Base-by-base conservation (phyloP, 306 rosid species). In the Herpetospermum pedunculosum region DNA sequence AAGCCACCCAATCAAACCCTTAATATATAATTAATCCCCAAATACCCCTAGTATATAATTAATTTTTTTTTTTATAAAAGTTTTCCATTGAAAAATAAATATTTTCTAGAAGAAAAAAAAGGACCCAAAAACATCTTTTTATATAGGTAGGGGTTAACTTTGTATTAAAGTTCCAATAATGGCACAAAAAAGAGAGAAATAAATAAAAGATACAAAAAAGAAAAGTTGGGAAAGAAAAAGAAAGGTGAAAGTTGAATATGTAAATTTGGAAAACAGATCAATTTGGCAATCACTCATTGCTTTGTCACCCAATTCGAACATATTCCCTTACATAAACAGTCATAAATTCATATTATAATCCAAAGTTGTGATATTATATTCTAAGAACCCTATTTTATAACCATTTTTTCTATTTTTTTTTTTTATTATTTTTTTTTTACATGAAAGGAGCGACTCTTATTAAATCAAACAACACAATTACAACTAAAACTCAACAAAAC, bases 271-370 rank as follows among this genome's bases (percentile, higher is more conserved):
- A 75, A 77, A 84, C 75, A 84, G 78, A 75, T 60, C 63, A 79
- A 75, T 74, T 40, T 35, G 77, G 71, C 48, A 19, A 79, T 65
- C 80, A 72, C 70, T 77, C 70, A 8, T 62, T 26, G 84, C 79
- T 63, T 62, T 65, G 50, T 76, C 75, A 37, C 46, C 75, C 19
- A 65, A 72, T 38, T 25, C 54, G 89, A 83, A 85, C 80, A 85
- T 83, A 88, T 90, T 90, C 96, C 79, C 58, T 19, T n/a, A n/a
- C n/a, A n/a, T n/a, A n/a, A n/a, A n/a, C n/a, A n/a, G n/a, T n/a
- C n/a, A n/a, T n/a, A n/a, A n/a, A n/a, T n/a, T n/a, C n/a, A n/a
- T n/a, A n/a, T n/a, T n/a, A n/a, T n/a, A n/a, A n/a, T n/a, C n/a
- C n/a, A n/a, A n/a, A n/a, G n/a, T n/a, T n/a, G n/a, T n/a, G n/a